These are phyloP conservation scores for Rhododendron kiyosumense DNA, from an alignment of 148 eudicot genomes.

Conservation along the genomic window DNA sequence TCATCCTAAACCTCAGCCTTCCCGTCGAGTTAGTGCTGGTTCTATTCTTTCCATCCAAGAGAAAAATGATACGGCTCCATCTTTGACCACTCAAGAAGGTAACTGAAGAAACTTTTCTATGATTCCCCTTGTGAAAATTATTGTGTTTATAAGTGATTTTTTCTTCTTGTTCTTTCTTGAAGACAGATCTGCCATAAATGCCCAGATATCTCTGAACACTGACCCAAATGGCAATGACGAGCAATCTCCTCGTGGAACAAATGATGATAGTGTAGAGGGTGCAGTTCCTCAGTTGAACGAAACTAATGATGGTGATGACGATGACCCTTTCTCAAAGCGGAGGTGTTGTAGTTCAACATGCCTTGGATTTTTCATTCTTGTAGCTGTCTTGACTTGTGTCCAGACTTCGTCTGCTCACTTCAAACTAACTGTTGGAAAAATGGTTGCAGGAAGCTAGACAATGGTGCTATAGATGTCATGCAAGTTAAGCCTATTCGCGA, in stretches of 20 bases:
- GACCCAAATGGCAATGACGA: slow-evolving; percentile 51
- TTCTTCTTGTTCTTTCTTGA: slow-evolving; percentile 19
- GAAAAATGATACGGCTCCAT: slow-evolving; percentile 41
- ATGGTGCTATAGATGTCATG: slow-evolving; percentile 48
- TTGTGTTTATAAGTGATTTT: slow-evolving; percentile 8
- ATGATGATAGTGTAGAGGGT: slow-evolving; percentile 47
- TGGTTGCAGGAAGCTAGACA: slow-evolving; percentile 70
- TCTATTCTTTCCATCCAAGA: slow-evolving; percentile 76
- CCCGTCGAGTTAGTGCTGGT: slow-evolving; percentile 72
- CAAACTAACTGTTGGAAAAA: slow-evolving; percentile 5
- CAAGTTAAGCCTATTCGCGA: slow-evolving; percentile 88
- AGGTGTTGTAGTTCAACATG: slow-evolving; percentile 20
- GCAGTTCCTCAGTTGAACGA: slow-evolving; percentile 41
- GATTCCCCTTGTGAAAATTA: slow-evolving; percentile 4
- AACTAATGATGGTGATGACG: slow-evolving; percentile 62
- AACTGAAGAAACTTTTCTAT: slow-evolving; percentile 11
- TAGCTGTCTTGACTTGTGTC: not conserved
- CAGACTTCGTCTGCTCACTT: not conserved
- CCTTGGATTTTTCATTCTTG: slow-evolving; percentile 9
- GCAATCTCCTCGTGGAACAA: slow-evolving; percentile 53
- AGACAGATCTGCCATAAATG: slow-evolving; percentile 45
- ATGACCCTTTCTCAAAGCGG: slow-evolving; percentile 69
- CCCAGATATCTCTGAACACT: slow-evolving; percentile 39
- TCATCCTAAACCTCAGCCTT: slow-evolving; percentile 94
- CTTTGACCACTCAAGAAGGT: slow-evolving; percentile 67